phyloP scores from a whole-genome alignment of 2,329 filamentous ascomycete genomes.

The Blastomyces parvus region DNA sequence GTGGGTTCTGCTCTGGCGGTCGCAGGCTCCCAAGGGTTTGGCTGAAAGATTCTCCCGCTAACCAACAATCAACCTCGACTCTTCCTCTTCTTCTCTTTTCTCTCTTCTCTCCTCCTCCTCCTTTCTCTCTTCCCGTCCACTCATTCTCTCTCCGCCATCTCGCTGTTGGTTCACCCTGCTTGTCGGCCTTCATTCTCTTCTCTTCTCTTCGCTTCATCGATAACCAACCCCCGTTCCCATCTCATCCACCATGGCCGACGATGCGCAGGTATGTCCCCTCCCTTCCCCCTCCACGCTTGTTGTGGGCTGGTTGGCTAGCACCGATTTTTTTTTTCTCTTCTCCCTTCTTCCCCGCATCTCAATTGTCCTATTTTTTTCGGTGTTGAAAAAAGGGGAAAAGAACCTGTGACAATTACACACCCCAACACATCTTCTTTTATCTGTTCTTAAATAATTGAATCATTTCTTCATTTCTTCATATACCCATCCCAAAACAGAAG shows the following conservation, averaged over 20 bases:
- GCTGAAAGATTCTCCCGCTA: too few relatives aligned
- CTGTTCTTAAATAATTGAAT: background rate
- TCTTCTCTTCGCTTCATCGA: conserved; percentile 2
- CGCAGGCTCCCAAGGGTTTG: too few relatives aligned
- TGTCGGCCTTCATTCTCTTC: conserved; percentile 16
- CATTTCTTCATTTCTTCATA: background rate
- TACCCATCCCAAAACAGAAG: background rate
- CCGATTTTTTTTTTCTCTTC: background rate
- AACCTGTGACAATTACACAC: background rate
- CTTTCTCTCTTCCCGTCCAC: conserved; percentile 15
- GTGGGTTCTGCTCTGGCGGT: too few relatives aligned
- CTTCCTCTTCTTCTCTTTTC: background rate
- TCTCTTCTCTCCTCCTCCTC: conserved; percentile 19
- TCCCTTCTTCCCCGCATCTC: background rate
- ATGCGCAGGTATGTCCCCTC: conserved; percentile 50
- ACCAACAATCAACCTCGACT: too few relatives aligned
- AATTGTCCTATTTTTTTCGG: too few relatives aligned
- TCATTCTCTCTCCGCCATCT: conserved; percentile 14
- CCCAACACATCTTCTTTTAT: background rate
- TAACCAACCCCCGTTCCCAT: conserved; percentile 14
- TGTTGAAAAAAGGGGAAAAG: too few relatives aligned
- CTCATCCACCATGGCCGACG: conserved; percentile 53
- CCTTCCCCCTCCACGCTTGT: background rate
- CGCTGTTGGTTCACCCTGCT: conserved; percentile 16
- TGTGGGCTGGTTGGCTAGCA: background rate